These are phyloP conservation scores for Leucocoprinus leucothites DNA, from an alignment of 768 basidiomycete species.

Conservation along the genomic window DNA sequence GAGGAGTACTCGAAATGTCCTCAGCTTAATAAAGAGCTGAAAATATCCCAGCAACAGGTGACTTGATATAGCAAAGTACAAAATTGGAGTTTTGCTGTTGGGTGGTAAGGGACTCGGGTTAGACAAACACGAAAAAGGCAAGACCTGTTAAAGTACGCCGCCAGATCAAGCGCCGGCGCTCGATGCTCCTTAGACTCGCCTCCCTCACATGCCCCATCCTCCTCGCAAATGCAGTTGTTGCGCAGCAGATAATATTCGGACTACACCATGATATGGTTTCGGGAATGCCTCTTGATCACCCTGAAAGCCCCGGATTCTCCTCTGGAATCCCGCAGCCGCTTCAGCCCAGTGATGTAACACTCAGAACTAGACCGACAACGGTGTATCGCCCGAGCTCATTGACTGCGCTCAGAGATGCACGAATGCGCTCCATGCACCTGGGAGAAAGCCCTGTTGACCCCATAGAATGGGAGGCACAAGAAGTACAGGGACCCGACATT, in stretches of 20 bases:
- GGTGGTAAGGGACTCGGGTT: too few species aligned
- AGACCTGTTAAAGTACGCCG: not conserved
- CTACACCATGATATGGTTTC: conserved; percentile 18
- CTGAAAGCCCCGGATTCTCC: conserved; percentile 11
- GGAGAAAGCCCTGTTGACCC: conserved; percentile 40
- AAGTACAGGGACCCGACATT: conserved; percentile 73
- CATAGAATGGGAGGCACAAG: conserved; percentile 65
- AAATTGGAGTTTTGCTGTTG: too few species aligned
- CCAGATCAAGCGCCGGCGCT: not conserved
- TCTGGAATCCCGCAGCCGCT: conserved; percentile 17
- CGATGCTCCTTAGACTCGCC: conserved; percentile 19
- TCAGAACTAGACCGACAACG: conserved; percentile 50
- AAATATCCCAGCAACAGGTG: too few species aligned
- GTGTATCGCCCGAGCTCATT: conserved; percentile 60
- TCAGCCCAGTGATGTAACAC: conserved; percentile 13
- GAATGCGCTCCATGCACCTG: conserved; percentile 46
- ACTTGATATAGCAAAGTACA: too few species aligned
- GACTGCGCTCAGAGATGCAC: conserved; percentile 47
- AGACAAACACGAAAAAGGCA: not conserved
- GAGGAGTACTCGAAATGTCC: too few species aligned
- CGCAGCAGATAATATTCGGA: conserved; percentile 19
- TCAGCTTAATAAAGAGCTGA: too few species aligned
- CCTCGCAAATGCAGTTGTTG: conserved; percentile 10
- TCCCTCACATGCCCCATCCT: conserved; percentile 18
- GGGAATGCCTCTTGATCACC: not conserved